Evolutionary conservation across 768 basidiomycete genomes (phyloP).

Genomic region (Phaeolepiota aurea): DNA sequence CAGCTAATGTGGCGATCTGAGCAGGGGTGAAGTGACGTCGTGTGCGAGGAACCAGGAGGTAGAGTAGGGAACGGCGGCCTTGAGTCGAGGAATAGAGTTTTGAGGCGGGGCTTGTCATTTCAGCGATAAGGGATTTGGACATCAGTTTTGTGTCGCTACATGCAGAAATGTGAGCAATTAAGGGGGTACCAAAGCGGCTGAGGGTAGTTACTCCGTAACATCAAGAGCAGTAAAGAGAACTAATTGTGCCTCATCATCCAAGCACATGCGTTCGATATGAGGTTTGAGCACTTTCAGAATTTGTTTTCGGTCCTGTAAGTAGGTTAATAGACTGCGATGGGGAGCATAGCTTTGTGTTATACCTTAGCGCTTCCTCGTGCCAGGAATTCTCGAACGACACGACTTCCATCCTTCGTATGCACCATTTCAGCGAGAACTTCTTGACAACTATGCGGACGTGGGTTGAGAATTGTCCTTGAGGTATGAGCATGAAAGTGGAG

Average conservation of each 20-base stretch:
- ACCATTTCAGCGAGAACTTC: slow-evolving; percentile 89
- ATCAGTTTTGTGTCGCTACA: slow-evolving; percentile 85
- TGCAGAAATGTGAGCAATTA: neutral
- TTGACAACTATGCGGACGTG: too few relatives aligned
- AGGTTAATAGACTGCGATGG: neutral
- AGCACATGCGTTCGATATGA: slow-evolving; percentile 81
- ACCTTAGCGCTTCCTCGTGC: slow-evolving; percentile 81
- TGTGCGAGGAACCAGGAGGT: slow-evolving; percentile 78
- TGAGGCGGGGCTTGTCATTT: slow-evolving; percentile 51
- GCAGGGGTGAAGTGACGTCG: slow-evolving; percentile 83
- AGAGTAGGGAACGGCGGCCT: slow-evolving; percentile 77
- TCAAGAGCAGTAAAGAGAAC: slow-evolving; percentile 89
- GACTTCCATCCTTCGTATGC: slow-evolving; percentile 88
- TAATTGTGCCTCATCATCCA: slow-evolving; percentile 83
- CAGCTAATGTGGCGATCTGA: slow-evolving; percentile 60
- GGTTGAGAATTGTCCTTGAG: slow-evolving; percentile 3
- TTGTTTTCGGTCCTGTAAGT: slow-evolving; percentile 73
- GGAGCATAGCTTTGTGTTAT: slow-evolving; percentile 1
- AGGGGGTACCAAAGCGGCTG: neutral
- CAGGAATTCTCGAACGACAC: slow-evolving; percentile 79
- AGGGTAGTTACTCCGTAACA: slow-evolving; percentile 68
- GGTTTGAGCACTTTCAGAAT: slow-evolving; percentile 87
- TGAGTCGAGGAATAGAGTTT: slow-evolving; percentile 54
- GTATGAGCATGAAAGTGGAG: neutral
- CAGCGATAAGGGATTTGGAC: slow-evolving; percentile 67